Percentiles rank a stretch among this genome's conserved stretches.
Conservation (phyloP, 352 stramenopile species). For the Phytophthora nicotianae region DNA sequence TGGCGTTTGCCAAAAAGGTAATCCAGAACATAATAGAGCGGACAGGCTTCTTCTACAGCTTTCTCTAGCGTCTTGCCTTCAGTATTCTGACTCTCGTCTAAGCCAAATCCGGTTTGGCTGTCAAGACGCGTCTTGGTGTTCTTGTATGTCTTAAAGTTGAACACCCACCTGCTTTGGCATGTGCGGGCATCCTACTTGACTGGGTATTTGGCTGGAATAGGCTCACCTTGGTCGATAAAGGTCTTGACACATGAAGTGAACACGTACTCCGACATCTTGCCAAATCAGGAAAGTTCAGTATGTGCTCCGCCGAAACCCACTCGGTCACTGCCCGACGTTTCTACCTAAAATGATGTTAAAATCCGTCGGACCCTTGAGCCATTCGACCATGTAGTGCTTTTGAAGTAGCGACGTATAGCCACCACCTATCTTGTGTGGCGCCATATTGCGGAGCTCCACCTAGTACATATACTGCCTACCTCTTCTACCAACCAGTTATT, state of each 20-base stretch:
- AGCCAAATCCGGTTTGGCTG: conserved; percentile 4
- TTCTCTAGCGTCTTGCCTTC: conserved; percentile 7
- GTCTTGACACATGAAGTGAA: neutral
- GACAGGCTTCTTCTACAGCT: conserved; percentile 1
- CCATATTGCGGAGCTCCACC: no score
- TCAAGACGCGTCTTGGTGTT: conserved; percentile 6
- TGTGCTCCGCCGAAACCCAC: conserved; percentile 3
- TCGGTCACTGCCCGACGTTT: neutral
- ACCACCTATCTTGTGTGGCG: neutral
- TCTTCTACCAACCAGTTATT: no score
- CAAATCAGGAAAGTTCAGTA: conserved; percentile 4
- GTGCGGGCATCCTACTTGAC: conserved; percentile 4
- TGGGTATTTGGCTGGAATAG: conserved; percentile 5
- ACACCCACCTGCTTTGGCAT: conserved; percentile 8
- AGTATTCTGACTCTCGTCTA: neutral
- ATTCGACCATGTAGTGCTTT: conserved; percentile 12
- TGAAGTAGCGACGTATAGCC: conserved; percentile 7
- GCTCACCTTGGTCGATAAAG: neutral
- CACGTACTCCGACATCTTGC: conserved; percentile 4
- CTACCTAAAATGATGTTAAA: conserved; percentile 14
- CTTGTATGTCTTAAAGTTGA: conserved; percentile 11
- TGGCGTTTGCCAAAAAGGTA: conserved; percentile 2
- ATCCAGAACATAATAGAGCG: conserved; percentile 3
- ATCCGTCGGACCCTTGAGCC: neutral
- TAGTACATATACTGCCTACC: no score